Conservation (phyloP, 805 yeast species). For the Metschnikowia shivogae region DNA sequence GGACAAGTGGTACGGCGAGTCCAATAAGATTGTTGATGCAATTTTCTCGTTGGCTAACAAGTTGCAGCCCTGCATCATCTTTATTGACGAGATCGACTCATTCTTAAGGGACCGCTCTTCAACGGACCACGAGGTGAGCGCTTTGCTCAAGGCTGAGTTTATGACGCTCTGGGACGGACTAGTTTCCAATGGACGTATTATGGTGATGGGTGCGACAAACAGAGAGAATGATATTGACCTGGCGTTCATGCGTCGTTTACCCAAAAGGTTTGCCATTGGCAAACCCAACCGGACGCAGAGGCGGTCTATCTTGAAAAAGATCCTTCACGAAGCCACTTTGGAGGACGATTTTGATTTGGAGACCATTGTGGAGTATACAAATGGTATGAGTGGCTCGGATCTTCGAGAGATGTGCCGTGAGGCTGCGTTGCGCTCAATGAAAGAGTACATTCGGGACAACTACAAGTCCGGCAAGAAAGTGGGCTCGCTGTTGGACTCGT, state of each 20-base stretch:
- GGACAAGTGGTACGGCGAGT: conserved; percentile 98
- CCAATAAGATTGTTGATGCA: conserved; percentile 90
- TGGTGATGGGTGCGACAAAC: conserved; percentile 94
- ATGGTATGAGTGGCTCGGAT: conserved; percentile 83
- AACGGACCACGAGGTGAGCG: conserved; percentile 91
- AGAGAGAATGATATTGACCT: conserved; percentile 86
- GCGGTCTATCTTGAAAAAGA: conserved; percentile 59
- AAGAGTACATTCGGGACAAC: conserved; percentile 73
- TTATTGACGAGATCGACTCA: conserved; percentile 95
- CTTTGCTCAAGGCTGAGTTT: conserved; percentile 91
- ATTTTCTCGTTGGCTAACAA: conserved; percentile 85
- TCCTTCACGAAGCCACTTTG: conserved; percentile 61
- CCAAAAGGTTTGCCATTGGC: conserved; percentile 77
- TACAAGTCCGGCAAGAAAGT: conserved; percentile 32
- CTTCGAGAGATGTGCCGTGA: conserved; percentile 87
- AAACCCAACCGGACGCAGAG: conserved; percentile 71
- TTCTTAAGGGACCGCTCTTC: conserved; percentile 82
- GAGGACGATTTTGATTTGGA: conserved; percentile 60
- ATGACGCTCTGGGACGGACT: conserved; percentile 98
- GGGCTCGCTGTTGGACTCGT: conserved; percentile 26
- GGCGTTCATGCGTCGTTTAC: conserved; percentile 90
- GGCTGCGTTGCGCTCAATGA: conserved; percentile 85
- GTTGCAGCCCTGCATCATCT: conserved; percentile 89
- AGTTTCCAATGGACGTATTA: conserved; percentile 66
- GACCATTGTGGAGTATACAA: conserved; percentile 57